Percentiles rank a stretch among this genome's conserved stretches.
Conservation (phyloP, 2,329 filamentous ascomycete species). For the Neonectria neomacrospora region DNA sequence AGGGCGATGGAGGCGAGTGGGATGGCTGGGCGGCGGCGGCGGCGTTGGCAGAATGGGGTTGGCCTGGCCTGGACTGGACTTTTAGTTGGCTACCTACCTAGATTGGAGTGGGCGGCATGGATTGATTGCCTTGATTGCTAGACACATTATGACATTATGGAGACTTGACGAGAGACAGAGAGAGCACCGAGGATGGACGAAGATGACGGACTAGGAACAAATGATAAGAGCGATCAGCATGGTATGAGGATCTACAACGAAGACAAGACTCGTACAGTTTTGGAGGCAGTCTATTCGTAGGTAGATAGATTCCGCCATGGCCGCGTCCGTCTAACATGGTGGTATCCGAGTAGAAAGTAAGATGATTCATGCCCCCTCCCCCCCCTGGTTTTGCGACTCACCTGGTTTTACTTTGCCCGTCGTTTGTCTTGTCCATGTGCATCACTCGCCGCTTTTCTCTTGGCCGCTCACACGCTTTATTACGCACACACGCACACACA, state of each 20-base stretch:
- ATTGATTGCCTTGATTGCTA: background rate
- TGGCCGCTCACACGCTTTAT: too few relatives aligned
- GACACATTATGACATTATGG: background rate
- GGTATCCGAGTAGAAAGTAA: background rate
- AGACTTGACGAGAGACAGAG: background rate
- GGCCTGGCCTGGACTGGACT: constrained; percentile 15
- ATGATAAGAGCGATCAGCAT: constrained; percentile 3
- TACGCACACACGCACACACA: too few relatives aligned
- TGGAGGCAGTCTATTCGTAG: background rate
- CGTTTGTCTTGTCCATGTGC: too few relatives aligned
- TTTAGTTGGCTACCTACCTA: background rate
- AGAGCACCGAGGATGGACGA: constrained; percentile 1
- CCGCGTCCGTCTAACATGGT: background rate
- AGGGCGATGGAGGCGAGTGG: background rate
- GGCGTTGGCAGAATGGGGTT: background rate
- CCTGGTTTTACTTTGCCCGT: constrained; percentile 23
- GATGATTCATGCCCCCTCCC: background rate
- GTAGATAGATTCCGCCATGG: background rate
- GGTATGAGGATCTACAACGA: background rate
- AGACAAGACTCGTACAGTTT: background rate
- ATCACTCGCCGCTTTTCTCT: background rate
- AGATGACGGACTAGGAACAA: constrained; percentile 3
- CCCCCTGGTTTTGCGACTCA: constrained; percentile 17
- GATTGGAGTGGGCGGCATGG: background rate
- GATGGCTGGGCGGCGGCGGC: background rate